Evolutionary conservation across 2,329 filamentous ascomycete species (phyloP), one percentile per base, ranked within the genome.

Genomic region (Trichoderma asperellum): DNA sequence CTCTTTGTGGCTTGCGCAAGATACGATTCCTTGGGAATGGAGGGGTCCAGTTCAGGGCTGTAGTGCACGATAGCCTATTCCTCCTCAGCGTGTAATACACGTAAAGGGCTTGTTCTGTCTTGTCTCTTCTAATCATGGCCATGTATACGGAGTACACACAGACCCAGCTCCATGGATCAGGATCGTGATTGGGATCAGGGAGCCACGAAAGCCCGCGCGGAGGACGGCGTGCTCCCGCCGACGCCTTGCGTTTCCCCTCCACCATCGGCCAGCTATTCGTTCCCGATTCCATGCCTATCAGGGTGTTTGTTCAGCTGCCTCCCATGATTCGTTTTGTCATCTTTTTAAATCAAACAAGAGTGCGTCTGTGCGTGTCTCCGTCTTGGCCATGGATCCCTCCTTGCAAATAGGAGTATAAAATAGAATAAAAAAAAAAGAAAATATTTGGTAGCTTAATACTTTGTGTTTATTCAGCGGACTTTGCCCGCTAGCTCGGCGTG

Each of bases 401-500:
- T 21, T 47, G 43, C n/a, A 47, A 21, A 21, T 21, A 47, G 43
- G n/a, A 47, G 43, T 8, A 43, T 18, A n/a, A 43, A 43, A 6
- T 14, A 37, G 35, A 40, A 40, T 16, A 40, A 18, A 40, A 18
- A 40, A 40, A 40, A 40, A 24, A 24, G 24, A 16, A 37, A 37
- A 18, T 40, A 18, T 40, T 18, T 40, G 7, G 18, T 16, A 18
- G 7, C 18, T 40, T 40, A 40, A 40, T 40, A 2, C 14, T 40
- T 40, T 18, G 14, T 40, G 37, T 40, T 40, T 40, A 40, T 18
- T 2, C 37, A 40, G 43, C 43, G 43, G 43, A 47, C 43, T 47
- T 47, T 47, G 43, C 43, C 43, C 43, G 43, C 43, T 16, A n/a
- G 57, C 57, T 60, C 58, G 58, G 58, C 58, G 16, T 60, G 37